Base-by-base conservation (phyloP, 768 basidiomycete species). In the Termitomyces sp. region DNA sequence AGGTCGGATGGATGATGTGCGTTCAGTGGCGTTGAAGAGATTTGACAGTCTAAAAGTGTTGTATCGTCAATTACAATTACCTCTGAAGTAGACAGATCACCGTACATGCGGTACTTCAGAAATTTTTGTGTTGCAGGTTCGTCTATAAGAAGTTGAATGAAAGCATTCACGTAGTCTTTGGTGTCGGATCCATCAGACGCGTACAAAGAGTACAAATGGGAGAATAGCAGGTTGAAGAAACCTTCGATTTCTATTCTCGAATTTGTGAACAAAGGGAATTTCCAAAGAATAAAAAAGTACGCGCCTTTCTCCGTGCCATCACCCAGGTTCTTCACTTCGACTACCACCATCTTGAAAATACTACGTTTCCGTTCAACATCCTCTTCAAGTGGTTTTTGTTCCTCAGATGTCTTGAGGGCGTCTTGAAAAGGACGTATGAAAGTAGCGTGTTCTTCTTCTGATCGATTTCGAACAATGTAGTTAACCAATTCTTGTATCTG, bases 191-290 rank as follows among this genome's bases (percentile, higher is more conserved):
- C 80, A 56, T 83, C 79, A 47, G 73, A 59, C 7, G 83, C 71
- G 72, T 83, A 87, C 26, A 89, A 73, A 10, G 80, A 71, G 62
- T 89, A 80, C 39, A 92, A 67, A 73, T 93, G 89, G 3, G 91
- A 82, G 65, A 83, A 88, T 43, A 93, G 68, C 34, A 93, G 79
- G 71, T 93, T 93, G 79, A 92, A 93, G 71, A 93, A 93, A 20
- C 92, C 92, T 74, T 93, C 91, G 61, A 86, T 85, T 74, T 94
- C 88, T 90, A 68, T 24, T 52, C 39, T n/a, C 22, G 33, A 32
- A 16, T 48, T 24, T 36, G 24, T 45, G 16, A 60, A 43, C 45
- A 61, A 22, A 13, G 51, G 27, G n/a, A 32, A 46, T 52, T 53
- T 43, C 47, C 20, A 32, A 47, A 9, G 40, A 2, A 53, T 42